Evolutionary conservation across 257 asterid species (phyloP).

Genomic region (Solanum gandarillasii): DNA sequence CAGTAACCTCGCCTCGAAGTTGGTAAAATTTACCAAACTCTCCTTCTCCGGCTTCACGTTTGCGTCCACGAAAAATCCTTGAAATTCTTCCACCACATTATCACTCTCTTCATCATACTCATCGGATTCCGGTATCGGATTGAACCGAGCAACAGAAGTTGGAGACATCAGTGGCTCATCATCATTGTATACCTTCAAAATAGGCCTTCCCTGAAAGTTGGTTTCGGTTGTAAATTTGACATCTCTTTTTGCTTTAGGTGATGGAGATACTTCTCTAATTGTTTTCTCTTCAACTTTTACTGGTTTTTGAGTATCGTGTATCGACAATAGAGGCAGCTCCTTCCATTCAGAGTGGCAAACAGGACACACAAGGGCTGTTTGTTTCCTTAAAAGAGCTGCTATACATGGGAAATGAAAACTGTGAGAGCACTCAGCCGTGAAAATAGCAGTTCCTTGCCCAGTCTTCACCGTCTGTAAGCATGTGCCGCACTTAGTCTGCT

Average conservation of each 20-base stretch:
- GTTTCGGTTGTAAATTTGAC: not conserved
- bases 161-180: constrained; percentile 88
- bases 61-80: constrained; percentile 42
- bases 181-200: constrained; percentile 70
- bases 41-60: constrained; percentile 16
- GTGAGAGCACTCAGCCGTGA: constrained; percentile 98
- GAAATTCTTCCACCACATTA: constrained; percentile 35
- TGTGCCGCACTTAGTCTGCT: constrained; percentile 78
- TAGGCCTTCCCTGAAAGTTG: constrained; percentile 3
- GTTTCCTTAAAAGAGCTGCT: constrained; percentile 56
- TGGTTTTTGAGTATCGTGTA: constrained; percentile 6
- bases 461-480: constrained; percentile 59
- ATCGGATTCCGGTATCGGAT: constrained; percentile 81
- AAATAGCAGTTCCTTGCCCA: constrained; percentile 85
- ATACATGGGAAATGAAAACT: constrained; percentile 89
- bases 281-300: constrained; percentile 6
- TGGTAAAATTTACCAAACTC: not conserved
- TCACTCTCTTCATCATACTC: constrained; percentile 62
- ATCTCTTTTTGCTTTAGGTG: constrained; percentile 7
- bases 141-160: constrained; percentile 53
- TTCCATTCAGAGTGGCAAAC: constrained; percentile 64
- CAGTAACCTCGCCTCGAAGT: constrained; percentile 39
- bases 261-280: constrained; percentile 1
- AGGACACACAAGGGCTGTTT: constrained; percentile 61
- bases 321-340: constrained; percentile 46